Conservation (phyloP, 768 basidiomycete genomes). For the Leucocoprinus birnbaumii region DNA sequence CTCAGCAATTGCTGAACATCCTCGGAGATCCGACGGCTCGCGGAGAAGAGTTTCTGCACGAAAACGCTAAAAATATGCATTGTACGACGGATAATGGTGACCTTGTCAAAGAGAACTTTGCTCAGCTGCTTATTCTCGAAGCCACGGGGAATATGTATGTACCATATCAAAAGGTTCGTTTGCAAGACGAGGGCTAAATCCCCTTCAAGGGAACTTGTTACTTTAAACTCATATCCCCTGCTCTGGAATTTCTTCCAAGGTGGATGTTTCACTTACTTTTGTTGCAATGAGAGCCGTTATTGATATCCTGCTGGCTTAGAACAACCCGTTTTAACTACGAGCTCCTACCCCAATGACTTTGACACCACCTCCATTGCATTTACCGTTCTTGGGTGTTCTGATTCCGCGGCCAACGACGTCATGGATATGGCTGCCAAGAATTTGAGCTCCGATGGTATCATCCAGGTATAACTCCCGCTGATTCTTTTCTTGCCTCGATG, state of each 20-base stretch:
- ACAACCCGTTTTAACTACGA: conserved; percentile 40
- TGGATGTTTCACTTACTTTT: conserved; percentile 11
- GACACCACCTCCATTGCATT: conserved; percentile 58
- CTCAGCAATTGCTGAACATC: conserved; percentile 44
- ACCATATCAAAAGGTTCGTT: conserved; percentile 3
- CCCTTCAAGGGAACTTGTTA: conserved; percentile 35
- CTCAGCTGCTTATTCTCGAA: conserved; percentile 58
- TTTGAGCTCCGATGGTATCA: conserved; percentile 47
- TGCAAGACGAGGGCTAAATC: not conserved
- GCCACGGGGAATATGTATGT: conserved; percentile 39
- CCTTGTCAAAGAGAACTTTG: conserved; percentile 48
- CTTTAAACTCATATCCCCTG: conserved; percentile 34
- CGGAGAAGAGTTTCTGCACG: conserved; percentile 36
- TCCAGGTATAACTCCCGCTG: conserved; percentile 26
- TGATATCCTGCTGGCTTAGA: conserved; percentile 21
- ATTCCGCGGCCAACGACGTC: conserved; percentile 32
- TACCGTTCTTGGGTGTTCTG: conserved; percentile 33
- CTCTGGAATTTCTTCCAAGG: conserved; percentile 59
- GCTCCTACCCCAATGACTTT: conserved; percentile 49
- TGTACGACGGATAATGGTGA: conserved; percentile 42
- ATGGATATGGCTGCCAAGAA: conserved; percentile 59
- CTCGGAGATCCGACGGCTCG: conserved; percentile 43
- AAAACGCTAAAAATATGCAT: conserved; percentile 36
- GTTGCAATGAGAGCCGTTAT: no score
- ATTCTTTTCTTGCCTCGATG: not conserved